These are phyloP conservation scores for Penicillium manginii DNA, from an alignment of 495 filamentous ascomycete species.

Conservation along the genomic window DNA sequence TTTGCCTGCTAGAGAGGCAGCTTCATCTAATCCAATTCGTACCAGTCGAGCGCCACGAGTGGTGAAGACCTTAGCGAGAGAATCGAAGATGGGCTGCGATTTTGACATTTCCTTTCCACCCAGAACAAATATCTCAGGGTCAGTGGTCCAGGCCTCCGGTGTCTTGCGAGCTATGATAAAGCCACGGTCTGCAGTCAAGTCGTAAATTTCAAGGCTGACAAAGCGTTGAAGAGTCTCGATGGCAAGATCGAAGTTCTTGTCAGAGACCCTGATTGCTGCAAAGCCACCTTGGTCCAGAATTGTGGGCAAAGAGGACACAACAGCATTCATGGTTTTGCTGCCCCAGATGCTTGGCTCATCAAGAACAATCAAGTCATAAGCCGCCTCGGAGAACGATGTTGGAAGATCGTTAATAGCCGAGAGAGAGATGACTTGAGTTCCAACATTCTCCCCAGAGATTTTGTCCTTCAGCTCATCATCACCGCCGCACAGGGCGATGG, in stretches of 20 bases:
- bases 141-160: conserved; percentile 14
- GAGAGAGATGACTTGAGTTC: conserved; percentile 8
- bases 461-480: background rate
- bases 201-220: conserved; percentile 14
- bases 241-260: conserved; percentile 3
- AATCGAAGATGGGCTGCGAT: conserved; percentile 12
- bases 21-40: conserved; percentile 19
- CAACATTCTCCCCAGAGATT: background rate
- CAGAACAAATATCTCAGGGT: conserved; percentile 23
- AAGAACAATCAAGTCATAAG: conserved; percentile 18
- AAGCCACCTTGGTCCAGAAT: conserved; percentile 18
- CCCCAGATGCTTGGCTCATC: conserved; percentile 19
- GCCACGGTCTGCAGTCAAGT: conserved; percentile 14
- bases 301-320: conserved; percentile 7
- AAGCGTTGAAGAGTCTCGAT: conserved; percentile 9
- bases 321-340: background rate
- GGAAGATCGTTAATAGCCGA: conserved; percentile 11
- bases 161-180: conserved; percentile 20
- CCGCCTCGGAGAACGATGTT: conserved; percentile 12
- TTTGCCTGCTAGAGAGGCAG: conserved; percentile 16
- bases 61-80: conserved; percentile 22
- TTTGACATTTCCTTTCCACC: conserved; percentile 3
- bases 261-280: conserved; percentile 13
- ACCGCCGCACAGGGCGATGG: conserved; percentile 10
- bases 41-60: conserved; percentile 17